Evolutionary conservation across 1,284 basidiomycete genomes (phyloP), one percentile per base, ranked within the genome.

Genomic region (Polyporus tsugae): DNA sequence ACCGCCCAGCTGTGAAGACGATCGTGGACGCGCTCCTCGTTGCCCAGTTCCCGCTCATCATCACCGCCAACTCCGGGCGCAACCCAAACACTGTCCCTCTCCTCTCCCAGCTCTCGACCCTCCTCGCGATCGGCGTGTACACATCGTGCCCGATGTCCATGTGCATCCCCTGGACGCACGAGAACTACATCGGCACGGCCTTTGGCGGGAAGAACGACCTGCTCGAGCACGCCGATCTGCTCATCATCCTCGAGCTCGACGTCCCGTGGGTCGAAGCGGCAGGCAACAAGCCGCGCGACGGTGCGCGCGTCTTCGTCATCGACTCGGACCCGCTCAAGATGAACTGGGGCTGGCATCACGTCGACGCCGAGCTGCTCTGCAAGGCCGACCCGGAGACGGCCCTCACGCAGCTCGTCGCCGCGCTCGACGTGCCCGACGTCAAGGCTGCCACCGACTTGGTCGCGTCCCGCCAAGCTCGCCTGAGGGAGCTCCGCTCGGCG

Each of bases 281-380:
- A 49, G 78, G 77, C 25, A 84, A 77, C 67, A 79, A 78, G 39
- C 88, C 89, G 0, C 74, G 63, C 0, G 72, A 80, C 0, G 78
- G 79, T 11, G 84, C 88, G 0, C 79, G 82, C 13, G 82, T 91
- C 4, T 91, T 91, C 72, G 80, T 91, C 29, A 76, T 92, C 49
- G 90, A 92, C 73, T 79, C 84, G 11, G 91, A 93, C 71, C 89
- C 90, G 0, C 80, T 93, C 5, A 89, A 87, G 77, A 78, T 78
- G 4, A 80, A 77, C 22, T 78, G 87, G 17, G 87, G 88, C 1
- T 86, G 84, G 75, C 86, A 85, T 74, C 86, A 90, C 68, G 78
- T 86, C 36, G 84, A 84, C 57, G 88, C 89, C 1, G 86, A 89
- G 68, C 77, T 88, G 60, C 78, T 91, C 25, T 88, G 85, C 73